Conservation (phyloP, 148 eudicot genomes). For the Diospyros lotus region DNA sequence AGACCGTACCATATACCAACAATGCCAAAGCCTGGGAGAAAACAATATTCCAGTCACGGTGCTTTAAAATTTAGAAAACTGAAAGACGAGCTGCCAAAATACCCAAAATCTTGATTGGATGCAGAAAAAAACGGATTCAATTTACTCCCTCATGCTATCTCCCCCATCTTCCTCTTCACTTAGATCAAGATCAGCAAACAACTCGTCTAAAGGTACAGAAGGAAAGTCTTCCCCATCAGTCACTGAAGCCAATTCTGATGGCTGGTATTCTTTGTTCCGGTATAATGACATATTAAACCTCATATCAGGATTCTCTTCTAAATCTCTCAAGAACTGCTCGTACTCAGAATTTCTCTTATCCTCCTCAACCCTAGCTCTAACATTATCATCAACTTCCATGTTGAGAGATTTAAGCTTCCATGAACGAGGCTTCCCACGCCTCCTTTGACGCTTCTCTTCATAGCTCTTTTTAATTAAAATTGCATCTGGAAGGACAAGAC, state of each 20-base stretch:
- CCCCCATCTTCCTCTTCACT: constrained; percentile 38
- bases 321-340: constrained; percentile 58
- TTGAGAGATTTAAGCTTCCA: constrained; percentile 73
- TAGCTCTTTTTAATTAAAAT: constrained; percentile 68
- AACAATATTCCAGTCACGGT: neutral
- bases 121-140: neutral
- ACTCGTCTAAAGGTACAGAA: constrained; percentile 57
- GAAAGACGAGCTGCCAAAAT: neutral
- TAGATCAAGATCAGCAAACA: constrained; percentile 61
- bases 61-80: neutral
- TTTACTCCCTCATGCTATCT: constrained; percentile 48
- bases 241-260: constrained; percentile 47
- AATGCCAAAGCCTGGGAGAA: neutral
- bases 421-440: constrained; percentile 56
- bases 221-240: constrained; percentile 63
- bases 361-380: constrained; percentile 35
- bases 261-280: constrained; percentile 54
- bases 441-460: constrained; percentile 63
- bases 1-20: neutral
- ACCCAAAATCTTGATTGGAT: neutral
- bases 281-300: constrained; percentile 59
- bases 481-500: constrained; percentile 49
- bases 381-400: constrained; percentile 55
- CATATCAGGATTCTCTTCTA: constrained; percentile 77
- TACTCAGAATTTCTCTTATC: constrained; percentile 57